phyloP scores from a whole-genome alignment of 116 monocot species.

The Dioscorea cayenensis region DNA sequence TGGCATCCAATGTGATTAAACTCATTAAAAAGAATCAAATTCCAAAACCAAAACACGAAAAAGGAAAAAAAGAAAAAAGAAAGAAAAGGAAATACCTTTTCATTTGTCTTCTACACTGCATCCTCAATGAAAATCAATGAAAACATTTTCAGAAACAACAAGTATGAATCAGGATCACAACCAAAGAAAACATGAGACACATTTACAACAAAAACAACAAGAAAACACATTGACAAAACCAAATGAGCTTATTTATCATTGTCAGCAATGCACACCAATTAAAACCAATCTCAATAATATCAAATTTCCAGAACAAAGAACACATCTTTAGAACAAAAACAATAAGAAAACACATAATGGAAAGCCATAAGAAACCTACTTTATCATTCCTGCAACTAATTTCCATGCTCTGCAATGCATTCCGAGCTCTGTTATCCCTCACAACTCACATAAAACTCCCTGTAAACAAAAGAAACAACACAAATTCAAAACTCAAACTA shows the following conservation, averaged over 20 bases:
- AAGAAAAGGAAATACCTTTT: no score
- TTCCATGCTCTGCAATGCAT: constrained; percentile 25
- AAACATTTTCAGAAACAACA: no score
- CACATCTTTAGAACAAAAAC: neutral
- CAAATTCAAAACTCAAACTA: neutral
- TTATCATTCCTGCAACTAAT: constrained; percentile 13
- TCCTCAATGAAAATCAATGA: no score
- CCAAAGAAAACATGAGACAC: neutral
- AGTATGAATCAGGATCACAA: no score
- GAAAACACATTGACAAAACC: neutral
- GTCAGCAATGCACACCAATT: neutral
- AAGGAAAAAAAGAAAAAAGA: no score
- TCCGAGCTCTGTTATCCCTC: constrained; percentile 31
- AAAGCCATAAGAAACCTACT: constrained; percentile 8
- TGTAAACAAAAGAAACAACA: neutral
- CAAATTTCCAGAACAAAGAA: neutral
- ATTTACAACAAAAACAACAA: neutral
- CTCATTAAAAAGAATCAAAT: no score
- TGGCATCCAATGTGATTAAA: neutral
- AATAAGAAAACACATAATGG: neutral
- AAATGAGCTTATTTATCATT: constrained; percentile 13
- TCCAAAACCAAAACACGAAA: no score
- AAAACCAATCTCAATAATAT: no score
- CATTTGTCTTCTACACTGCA: no score
- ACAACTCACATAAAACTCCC: neutral